Base-by-base conservation (phyloP, 768 basidiomycete genomes). In the Agrocybe pediades region DNA sequence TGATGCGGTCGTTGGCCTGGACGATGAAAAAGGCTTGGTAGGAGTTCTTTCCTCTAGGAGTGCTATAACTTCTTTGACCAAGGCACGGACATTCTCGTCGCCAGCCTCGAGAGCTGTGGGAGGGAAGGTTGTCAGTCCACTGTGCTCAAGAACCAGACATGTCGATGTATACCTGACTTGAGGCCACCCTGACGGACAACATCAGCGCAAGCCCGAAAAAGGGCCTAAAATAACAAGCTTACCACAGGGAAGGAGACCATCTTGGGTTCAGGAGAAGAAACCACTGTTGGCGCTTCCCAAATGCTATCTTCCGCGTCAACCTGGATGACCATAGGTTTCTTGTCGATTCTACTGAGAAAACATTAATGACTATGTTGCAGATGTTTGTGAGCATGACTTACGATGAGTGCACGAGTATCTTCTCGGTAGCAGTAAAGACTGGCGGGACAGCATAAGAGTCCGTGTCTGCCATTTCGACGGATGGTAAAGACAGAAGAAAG, bases 31-130 rank as follows among this genome's bases (percentile, higher is more conserved):
- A 23, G 30, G 41, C 40, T 33, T 24, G 21, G 13, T 30, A 15
- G 11, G 30, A 25, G 50, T 16, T 5, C 42, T 15, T 26, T 50
- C 39, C 21, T 45, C 46, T 15, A 57, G 24, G 13, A 53, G 16
- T n/a, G 41, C 16, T 8, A 53, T 30, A 1, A 57, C 23, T 30
- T 49, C 24, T 20, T 53, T 57, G 15, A 58, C 45, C 5, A 54
- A 42, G 24, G 45, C 49, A 24, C 54, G 52, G 11, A 58, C 49
- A n/a, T 54, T 49, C 40, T 58, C 57, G 41, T 54, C 53, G 36
- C 33, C 42, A 2, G 13, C 17, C 41, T 46, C 29, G 17, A 41
- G 51, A 7, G 17, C 43, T 46, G 23, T 42, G 2, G 21, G 33
- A 16, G 17, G n/a, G 7, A 30, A 7, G 16, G 9, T 6, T 5